A percentile compares a stretch with the other conserved stretches of the same genome.
These are phyloP conservation scores for Durotheca rogersii DNA, from an alignment of 495 filamentous ascomycete genomes.

Conservation along the genomic window DNA sequence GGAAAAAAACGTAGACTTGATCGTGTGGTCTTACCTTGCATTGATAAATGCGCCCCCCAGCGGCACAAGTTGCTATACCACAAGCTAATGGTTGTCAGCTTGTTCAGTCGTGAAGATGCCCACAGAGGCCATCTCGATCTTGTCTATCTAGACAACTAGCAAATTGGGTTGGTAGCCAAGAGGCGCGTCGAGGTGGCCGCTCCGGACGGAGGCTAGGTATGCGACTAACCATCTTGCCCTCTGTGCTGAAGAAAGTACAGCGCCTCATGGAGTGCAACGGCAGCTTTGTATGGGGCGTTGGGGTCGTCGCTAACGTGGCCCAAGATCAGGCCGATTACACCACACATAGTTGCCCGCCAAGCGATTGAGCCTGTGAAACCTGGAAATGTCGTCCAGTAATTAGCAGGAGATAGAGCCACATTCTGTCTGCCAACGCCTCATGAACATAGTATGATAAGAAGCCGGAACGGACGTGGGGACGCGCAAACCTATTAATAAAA, in stretches of 20 bases:
- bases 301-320: constrained; percentile 27
- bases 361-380: not conserved
- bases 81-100: constrained; percentile 47
- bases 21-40: constrained; percentile 52
- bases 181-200: not conserved
- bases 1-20: too few species aligned
- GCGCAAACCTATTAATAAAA: not conserved
- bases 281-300: constrained; percentile 21
- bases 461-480: not conserved
- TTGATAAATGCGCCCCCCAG: constrained; percentile 77
- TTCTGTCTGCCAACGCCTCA: not conserved
- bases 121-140: not conserved
- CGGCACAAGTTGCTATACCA: constrained; percentile 73
- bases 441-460: too few species aligned
- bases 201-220: not conserved
- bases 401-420: constrained; percentile 3
- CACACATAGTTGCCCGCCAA: constrained; percentile 27
- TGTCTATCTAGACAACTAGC: not conserved
- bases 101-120: not conserved
- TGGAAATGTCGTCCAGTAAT: constrained; percentile 3
- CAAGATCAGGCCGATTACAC: constrained; percentile 27
- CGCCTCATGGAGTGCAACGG: constrained; percentile 52
- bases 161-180: not conserved
- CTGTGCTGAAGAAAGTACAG: constrained; percentile 77
- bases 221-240: constrained; percentile 66